Percentiles rank a stretch among this genome's conserved stretches.
These are phyloP conservation scores for Oemleria cerasiformis DNA, from an alignment of 306 rosid species.

Conservation along the genomic window DNA sequence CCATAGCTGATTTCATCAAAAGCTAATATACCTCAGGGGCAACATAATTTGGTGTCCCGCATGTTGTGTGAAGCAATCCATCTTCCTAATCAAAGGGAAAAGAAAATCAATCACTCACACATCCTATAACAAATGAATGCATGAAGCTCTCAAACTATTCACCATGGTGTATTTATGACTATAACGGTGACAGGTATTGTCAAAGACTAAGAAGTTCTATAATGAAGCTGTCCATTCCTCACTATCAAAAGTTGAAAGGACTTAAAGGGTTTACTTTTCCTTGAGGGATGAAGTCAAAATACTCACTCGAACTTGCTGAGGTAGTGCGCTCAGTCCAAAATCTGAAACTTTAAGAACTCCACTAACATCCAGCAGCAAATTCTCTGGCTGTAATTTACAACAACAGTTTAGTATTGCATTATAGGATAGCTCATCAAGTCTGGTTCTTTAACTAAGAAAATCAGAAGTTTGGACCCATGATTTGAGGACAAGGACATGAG, in stretches of 20 bases:
- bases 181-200: neutral
- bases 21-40: conserved; percentile 85
- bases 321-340: conserved; percentile 93
- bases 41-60: conserved; percentile 97
- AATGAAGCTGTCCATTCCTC: neutral
- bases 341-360: conserved; percentile 88
- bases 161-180: neutral
- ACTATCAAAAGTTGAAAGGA: conserved; percentile 1
- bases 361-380: conserved; percentile 68
- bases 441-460: too few relatives aligned
- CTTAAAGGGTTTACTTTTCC: neutral
- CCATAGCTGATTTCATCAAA: conserved; percentile 6
- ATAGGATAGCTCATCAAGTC: neutral
- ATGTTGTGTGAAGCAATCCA: conserved; percentile 93
- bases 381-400: conserved; percentile 70
- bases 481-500: too few relatives aligned
- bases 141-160: neutral
- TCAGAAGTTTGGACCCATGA: too few relatives aligned
- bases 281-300: conserved; percentile 18
- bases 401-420: conserved; percentile 10
- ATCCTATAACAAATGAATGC: neutral
- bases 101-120: conserved; percentile 20
- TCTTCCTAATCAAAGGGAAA: conserved; percentile 52
- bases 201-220: neutral
- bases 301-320: conserved; percentile 95